Evolutionary conservation across 2,329 filamentous ascomycete species (phyloP), one percentile per base, ranked within the genome.

Genomic region (Sordariomycetes sp.): DNA sequence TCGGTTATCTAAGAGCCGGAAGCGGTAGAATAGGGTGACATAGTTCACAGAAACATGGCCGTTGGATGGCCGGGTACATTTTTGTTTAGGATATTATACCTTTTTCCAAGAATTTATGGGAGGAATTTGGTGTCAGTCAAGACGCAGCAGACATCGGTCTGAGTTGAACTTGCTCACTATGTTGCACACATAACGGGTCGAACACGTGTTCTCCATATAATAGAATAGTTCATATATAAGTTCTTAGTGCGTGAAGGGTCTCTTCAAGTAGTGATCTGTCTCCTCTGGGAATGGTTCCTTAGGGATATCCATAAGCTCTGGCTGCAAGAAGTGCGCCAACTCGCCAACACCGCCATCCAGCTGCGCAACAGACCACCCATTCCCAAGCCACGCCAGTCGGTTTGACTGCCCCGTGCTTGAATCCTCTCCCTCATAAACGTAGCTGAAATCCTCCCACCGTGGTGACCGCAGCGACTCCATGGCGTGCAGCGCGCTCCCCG

Each of bases 361-460:
- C 37, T 40, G 37, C 37, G 12, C 37, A 14, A 14, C 5, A 16
- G 37, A 40, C 37, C 37, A 40, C 37, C 37, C 37, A 14, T 40
- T 40, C 3, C 37, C 37, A 40, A 40, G 37, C 37, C 37, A 40
- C 3, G 4, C 10, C 3, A 40, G 37, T 16, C 37, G 3, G 37
- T 40, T 40, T 3, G 18, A 3, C 37, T 40, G 12, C 18, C 12
- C 37, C 37, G 10, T 5, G 12, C 37, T 16, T 3, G 3, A 11
- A 40, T 40, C 37, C 10, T 53, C 50, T 7, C 50, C 35, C 43
- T 46, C 25, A 53, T 35, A 34, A 16, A 22, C 59, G 22, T 51
- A 57, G 20, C 53, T 35, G 46, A 69, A 79, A 61, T 78, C 76
- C 64, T 77, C 75, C 75, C 75, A 78, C 34, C 75, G 67, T 32